These are phyloP conservation scores for Agaricus blazei DNA, from an alignment of 768 basidiomycete genomes.

Conservation along the genomic window DNA sequence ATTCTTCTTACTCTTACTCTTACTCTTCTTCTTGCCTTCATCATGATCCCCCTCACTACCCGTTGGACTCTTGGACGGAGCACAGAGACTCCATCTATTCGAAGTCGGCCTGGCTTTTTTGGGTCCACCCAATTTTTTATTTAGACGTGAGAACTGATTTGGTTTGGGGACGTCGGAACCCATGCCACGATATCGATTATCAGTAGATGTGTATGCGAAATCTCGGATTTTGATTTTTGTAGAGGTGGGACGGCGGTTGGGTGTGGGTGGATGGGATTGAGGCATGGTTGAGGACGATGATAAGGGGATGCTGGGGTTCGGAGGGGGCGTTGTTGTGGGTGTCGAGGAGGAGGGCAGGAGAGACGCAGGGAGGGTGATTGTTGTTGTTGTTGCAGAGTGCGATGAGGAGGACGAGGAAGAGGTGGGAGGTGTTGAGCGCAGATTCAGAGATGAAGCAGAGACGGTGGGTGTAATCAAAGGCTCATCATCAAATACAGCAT, in stretches of 20 bases:
- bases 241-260: neutral
- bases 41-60: conserved; percentile 19
- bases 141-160: conserved; percentile 31
- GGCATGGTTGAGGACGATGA: neutral
- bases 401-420: neutral
- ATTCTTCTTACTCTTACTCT: conserved; percentile 21
- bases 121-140: conserved; percentile 14
- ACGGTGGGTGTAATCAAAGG: no score
- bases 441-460: no score
- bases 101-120: conserved; percentile 6
- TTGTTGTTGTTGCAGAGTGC: neutral
- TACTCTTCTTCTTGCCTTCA: conserved; percentile 19
- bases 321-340: neutral
- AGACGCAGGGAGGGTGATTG: neutral
- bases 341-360: neutral
- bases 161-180: conserved; percentile 35
- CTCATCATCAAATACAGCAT: neutral
- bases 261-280: neutral
- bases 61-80: neutral
- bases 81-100: neutral
- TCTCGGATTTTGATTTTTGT: conserved; percentile 37
- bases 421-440: neutral
- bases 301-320: neutral
- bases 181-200: conserved; percentile 34
- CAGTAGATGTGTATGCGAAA: conserved; percentile 29